Base-by-base conservation (phyloP, 495 filamentous ascomycete species). In the Xylaria curta region DNA sequence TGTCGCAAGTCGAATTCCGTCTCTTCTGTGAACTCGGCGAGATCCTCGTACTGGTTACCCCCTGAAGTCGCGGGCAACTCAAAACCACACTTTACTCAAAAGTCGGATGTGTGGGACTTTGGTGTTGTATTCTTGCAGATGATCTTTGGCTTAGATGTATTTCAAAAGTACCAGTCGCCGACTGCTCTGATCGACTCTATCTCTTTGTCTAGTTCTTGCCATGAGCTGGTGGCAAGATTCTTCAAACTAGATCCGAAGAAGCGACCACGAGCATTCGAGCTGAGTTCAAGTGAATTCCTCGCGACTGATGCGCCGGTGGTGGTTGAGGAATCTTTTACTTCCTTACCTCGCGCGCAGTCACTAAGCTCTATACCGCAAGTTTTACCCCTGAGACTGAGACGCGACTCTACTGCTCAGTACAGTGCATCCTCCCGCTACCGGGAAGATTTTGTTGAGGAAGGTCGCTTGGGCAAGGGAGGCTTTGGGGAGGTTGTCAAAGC, bases 401-500 rank as follows among this genome's bases (percentile, higher is more conserved):
- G 81, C 46, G 86, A 88, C 26, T 90, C 88, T 7, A 84, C 82
- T 71, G 83, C 78, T 68, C 79, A 76, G 10, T 77, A 76, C 21
- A 79, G 80, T 4, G 72, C 79, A 3, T 84, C 87, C 36, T 95
- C 93, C 1, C 87, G 94, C 56, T 99, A 98, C 76, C 85, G 84
- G 42, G 91, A 91, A 76, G 97, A 98, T 75, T 99, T 97, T 77
- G 90, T 93, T 26, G 95, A 98, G 80, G 89, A 93, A 70, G 94
- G 93, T 21, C 89, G 91, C 2, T 84, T 99, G 24, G 96, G 97
- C 33, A 96, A 93, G 81, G 96, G 96, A 19, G 97, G 95, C 2
- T 99, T 97, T 80, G 96, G 97, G 38, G 93, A 98, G 82, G 96
- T 99, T n/a, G 94, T 99, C 54, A 94, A 95, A 78, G 95, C 96